Percentiles rank a stretch among this genome's conserved stretches.
These are phyloP conservation scores for Salvia splendens DNA, from an alignment of 257 asterid species.

Conservation along the genomic window DNA sequence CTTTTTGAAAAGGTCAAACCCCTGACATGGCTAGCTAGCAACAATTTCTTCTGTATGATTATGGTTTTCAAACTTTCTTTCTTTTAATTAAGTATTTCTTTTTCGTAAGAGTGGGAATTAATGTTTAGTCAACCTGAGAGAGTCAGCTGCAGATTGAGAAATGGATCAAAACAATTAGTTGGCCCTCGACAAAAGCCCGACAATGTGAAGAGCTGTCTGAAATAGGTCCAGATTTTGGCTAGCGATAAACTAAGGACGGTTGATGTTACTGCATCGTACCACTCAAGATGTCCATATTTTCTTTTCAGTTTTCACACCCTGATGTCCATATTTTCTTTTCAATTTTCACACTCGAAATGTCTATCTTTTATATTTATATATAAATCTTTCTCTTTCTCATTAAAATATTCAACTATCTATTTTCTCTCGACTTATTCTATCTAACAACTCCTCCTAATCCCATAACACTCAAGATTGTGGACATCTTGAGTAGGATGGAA, in stretches of 20 bases:
- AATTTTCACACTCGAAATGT: no score
- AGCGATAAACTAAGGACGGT: slow-evolving; percentile 7
- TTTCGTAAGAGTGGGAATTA: slow-evolving; percentile 8
- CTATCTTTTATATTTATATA: not conserved
- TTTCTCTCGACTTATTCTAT: no score
- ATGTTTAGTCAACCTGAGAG: slow-evolving; percentile 23
- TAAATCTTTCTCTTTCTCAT: no score
- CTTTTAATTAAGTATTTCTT: not conserved
- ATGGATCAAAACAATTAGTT: slow-evolving; percentile 43
- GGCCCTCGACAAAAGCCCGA: slow-evolving; percentile 58
- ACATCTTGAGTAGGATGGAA: no score
- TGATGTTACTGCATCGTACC: not conserved
- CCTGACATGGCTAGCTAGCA: slow-evolving; percentile 13
- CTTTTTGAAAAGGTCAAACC: slow-evolving; percentile 16
- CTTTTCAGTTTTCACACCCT: not conserved
- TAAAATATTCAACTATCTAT: no score
- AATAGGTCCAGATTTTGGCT: slow-evolving; percentile 38
- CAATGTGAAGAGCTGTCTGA: slow-evolving; percentile 37
- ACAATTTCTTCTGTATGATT: not conserved
- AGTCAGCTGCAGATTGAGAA: slow-evolving; percentile 39
- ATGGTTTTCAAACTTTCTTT: not conserved
- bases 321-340: no score
- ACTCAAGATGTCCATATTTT: no score
- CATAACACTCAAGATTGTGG: no score
- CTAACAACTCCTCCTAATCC: no score